Percentiles rank a stretch among this genome's conserved stretches.
Evolutionary conservation across 2,329 filamentous ascomycete genomes (phyloP).

Genomic region (Claviceps sp.): DNA sequence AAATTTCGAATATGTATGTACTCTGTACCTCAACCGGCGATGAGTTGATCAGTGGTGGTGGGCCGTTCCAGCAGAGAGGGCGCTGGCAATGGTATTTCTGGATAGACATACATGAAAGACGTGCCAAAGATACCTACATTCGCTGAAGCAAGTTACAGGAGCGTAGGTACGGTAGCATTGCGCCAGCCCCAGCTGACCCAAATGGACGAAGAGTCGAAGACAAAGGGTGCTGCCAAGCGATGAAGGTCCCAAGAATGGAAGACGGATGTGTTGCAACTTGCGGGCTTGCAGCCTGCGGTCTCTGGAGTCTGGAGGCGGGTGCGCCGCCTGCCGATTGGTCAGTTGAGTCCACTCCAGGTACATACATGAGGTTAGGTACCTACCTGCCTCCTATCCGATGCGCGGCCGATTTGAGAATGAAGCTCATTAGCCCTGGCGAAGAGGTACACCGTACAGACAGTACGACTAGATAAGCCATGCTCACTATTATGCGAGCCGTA

Average conservation of each 20-base stretch:
- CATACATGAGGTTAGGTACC: no score
- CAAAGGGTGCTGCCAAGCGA: not conserved
- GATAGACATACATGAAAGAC: not conserved
- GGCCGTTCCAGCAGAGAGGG: not conserved
- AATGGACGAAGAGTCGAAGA: not conserved
- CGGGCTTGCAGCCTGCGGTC: no score
- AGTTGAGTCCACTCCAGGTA: no score
- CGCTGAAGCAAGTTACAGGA: not conserved
- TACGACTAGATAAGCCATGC: no score
- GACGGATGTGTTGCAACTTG: no score
- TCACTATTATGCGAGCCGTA: no score
- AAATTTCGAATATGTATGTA: not conserved
- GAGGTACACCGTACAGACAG: no score
- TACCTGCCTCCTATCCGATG: no score
- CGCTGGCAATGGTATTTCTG: not conserved
- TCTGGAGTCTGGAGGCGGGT: no score
- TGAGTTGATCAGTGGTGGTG: not conserved
- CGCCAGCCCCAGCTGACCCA: not conserved
- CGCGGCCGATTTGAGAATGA: no score
- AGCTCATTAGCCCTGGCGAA: no score
- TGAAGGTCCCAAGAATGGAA: not conserved
- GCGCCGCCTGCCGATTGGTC: no score
- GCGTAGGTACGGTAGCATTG: not conserved
- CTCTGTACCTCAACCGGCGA: not conserved
- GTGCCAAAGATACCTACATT: not conserved